Base-by-base conservation (phyloP, 768 basidiomycete species). In the Mycena leptocephala region DNA sequence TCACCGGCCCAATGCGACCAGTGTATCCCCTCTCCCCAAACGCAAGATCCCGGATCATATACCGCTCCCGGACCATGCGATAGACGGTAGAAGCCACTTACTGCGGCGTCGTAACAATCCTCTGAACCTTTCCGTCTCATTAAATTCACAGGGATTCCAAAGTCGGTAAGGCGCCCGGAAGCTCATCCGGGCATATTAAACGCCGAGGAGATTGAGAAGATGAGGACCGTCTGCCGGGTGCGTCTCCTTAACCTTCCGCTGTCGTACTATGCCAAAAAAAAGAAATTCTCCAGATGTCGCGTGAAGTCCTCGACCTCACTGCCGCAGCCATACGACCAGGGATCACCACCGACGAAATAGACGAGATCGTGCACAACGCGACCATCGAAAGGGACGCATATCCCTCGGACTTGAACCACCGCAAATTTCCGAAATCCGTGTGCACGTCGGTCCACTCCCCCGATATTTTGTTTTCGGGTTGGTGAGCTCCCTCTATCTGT, bases 321-420 rank as follows among this genome's bases (percentile, higher is more conserved):
- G 98, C 97, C 0, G 92, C 97, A 0, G 91, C 93, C 80, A 87
- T 99, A 75, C 89, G 90, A 51, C 96, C 97, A 22, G 98, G 98
- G 41, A 91, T 98, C 46, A 98, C 98, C 13, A 99, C 98, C 2
- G 97, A 99, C 82, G 96, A 97, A 82, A 90, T 99, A 32, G 98
- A 99, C 85, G 93, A 92, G 71, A 93, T 99, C 77, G 97, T 98
- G 18, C 98, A 99, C 86, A 92, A 96, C 77, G 98, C 95, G 22
- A 95, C 90, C 77, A 93, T 99, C 77, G 94, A 97, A 86, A 90
- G 97, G 63, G 93, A 96, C n/a, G n/a, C n/a, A n/a, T n/a, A n/a
- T n/a, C n/a, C n/a, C n/a, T n/a, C n/a, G n/a, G n/a, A n/a, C n/a
- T n/a, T n/a, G n/a, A n/a, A n/a, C n/a, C n/a, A n/a, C n/a, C n/a